These are phyloP conservation scores for Fusarium sp. DNA, from an alignment of 2,329 filamentous ascomycete genomes.

Conservation along the genomic window DNA sequence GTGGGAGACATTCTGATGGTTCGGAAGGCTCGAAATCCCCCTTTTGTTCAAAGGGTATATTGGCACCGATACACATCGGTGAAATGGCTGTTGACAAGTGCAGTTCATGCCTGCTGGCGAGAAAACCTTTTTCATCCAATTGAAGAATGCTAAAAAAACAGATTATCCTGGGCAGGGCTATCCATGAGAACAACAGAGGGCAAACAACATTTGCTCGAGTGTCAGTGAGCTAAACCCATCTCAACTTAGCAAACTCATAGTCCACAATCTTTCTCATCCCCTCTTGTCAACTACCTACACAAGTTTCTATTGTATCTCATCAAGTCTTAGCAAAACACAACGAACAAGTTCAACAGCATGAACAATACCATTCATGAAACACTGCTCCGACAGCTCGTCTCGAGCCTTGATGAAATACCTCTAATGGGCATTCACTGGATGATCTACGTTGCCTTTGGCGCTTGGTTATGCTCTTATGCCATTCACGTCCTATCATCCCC, in stretches of 20 bases:
- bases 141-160: rapidly evolving
- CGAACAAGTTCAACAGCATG: rapidly evolving
- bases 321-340: rapidly evolving
- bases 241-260: neutral
- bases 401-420: neutral
- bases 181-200: rapidly evolving
- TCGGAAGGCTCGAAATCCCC: rapidly evolving
- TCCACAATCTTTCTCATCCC: rapidly evolving
- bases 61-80: neutral
- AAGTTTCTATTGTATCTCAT: neutral
- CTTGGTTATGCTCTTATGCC: neutral
- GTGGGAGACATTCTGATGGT: rapidly evolving
- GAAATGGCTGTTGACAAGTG: rapidly evolving
- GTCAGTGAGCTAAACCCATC: rapidly evolving
- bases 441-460: neutral
- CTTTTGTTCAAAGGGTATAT: rapidly evolving
- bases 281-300: neutral
- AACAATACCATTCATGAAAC: neutral
- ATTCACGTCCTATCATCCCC: rapidly evolving
- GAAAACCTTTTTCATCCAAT: neutral
- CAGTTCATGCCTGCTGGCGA: too few relatives aligned
- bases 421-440: neutral
- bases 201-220: too few relatives aligned
- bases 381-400: neutral
- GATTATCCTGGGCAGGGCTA: rapidly evolving